Conservation (phyloP, 208 protist genomes). For the Trypanosoma rangeli region DNA sequence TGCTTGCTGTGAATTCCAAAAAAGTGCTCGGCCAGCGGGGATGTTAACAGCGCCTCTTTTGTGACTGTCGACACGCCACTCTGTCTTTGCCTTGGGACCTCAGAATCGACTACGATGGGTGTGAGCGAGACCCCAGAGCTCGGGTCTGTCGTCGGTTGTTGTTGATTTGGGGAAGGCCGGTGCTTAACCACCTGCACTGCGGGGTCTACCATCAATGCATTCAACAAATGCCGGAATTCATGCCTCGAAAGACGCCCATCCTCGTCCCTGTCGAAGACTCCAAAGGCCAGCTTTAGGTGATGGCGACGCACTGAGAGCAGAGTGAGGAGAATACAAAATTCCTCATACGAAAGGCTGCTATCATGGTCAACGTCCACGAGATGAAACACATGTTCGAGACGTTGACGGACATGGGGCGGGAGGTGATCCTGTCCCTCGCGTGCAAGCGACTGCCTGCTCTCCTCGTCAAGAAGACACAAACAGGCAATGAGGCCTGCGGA, state of each 20-base stretch:
- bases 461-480: constrained; percentile 25
- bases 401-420: constrained; percentile 2
- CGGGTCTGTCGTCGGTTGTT: neutral
- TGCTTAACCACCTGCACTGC: constrained; percentile 46
- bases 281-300: constrained; percentile 50
- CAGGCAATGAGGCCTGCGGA: constrained; percentile 21
- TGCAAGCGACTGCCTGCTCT: constrained; percentile 2
- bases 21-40: constrained; percentile 14
- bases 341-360: constrained; percentile 52
- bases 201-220: constrained; percentile 74
- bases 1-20: constrained; percentile 11
- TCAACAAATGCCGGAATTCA: constrained; percentile 54
- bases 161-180: neutral
- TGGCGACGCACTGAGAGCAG: constrained; percentile 50
- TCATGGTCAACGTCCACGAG: constrained; percentile 53
- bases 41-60: constrained; percentile 6
- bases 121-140: neutral
- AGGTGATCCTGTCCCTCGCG: neutral
- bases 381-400: constrained; percentile 33
- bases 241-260: constrained; percentile 38
- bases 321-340: constrained; percentile 74
- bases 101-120: neutral
- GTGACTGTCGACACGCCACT: neutral
- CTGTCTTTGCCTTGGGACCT: neutral
- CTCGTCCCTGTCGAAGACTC: constrained; percentile 54